Base-by-base conservation (phyloP, 768 basidiomycete species). In the Boletus pseudopeckii region DNA sequence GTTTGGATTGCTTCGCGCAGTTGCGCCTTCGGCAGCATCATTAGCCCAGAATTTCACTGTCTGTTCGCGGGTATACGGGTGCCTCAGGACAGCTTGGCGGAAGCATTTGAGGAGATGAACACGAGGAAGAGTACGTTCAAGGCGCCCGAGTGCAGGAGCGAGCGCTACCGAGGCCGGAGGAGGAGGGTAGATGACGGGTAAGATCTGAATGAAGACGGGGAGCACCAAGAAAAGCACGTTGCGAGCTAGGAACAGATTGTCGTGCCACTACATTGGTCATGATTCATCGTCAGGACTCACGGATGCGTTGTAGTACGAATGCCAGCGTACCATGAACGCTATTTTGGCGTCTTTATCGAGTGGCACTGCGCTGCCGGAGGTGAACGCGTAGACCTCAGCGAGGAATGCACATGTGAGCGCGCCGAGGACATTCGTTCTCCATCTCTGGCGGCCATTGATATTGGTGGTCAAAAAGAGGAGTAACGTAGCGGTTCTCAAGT, bases 251-350 rank as follows among this genome's bases (percentile, higher is more conserved):
- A 79, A 77, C 36, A 85, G 69, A 26, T 64, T 72, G 64, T 90
- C 86, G 69, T 88, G 84, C 82, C 83, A 85, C 88, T 90, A 46
- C 14, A 17, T 52, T 20, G n/a, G n/a, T 46, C 28, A 42, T 18
- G 5, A 18, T 18, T 26, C 36, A 13, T 38, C 10, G 39, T 60
- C 33, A 64, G 30, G 38, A 28, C 22, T 18, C 28, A 20, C 11
- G 14, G 33, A 44, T 6, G 22, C 13, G 17, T 48, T 45, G 32
- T 26, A 48, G 43, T 10, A 39, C 13, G 20, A 9, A 55, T 34
- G 20, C 5, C 8, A 37, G 64, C 72, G 48, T 52, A 77, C 75
- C 76, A 77, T 77, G 53, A 72, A 67, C 13, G 76, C 72, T 30
- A 57, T 53, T 13, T 48, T 50, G 22, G 75, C 74, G 37, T 74